Evolutionary conservation across 1,284 basidiomycete genomes (phyloP).

Genomic region (Tilletia caries): DNA sequence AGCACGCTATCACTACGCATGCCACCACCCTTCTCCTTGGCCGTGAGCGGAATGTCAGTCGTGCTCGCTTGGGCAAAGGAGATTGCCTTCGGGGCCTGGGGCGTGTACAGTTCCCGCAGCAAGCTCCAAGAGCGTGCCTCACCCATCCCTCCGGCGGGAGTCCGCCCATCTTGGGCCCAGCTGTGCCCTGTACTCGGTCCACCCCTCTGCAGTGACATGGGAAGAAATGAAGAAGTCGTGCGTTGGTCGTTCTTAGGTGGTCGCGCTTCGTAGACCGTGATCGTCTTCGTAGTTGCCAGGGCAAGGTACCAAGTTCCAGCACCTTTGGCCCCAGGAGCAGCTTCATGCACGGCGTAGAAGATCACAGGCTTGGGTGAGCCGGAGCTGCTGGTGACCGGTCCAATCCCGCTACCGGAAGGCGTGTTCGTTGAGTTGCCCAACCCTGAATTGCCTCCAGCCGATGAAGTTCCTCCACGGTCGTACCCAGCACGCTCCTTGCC

Average conservation of each 20-base stretch:
- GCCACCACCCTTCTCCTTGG: not conserved
- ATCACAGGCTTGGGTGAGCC: conserved; percentile 25
- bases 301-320: conserved; percentile 43
- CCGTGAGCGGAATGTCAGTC: not conserved
- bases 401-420: conserved; percentile 17
- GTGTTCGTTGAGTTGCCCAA: not conserved
- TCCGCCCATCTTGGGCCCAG: not conserved
- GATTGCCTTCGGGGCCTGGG: conserved; percentile 18
- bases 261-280: conserved; percentile 38
- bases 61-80: conserved; percentile 6
- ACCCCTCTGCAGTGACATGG: not conserved
- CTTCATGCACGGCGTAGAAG: conserved; percentile 40
- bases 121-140: conserved; percentile 32
- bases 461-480: not conserved
- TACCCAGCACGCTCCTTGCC: conserved; percentile 25
- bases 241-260: conserved; percentile 15
- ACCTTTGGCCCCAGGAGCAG: conserved; percentile 28
- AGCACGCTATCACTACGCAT: conserved; percentile 15
- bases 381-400: not conserved
- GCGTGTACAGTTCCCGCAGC: conserved; percentile 37
- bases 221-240: not conserved
- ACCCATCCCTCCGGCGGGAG: not conserved
- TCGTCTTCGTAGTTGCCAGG: conserved; percentile 30
- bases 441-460: too few species aligned
- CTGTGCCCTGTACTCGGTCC: not conserved